These are phyloP conservation scores for Gastrolobium villosum DNA, from an alignment of 306 rosid species.

Conservation along the genomic window DNA sequence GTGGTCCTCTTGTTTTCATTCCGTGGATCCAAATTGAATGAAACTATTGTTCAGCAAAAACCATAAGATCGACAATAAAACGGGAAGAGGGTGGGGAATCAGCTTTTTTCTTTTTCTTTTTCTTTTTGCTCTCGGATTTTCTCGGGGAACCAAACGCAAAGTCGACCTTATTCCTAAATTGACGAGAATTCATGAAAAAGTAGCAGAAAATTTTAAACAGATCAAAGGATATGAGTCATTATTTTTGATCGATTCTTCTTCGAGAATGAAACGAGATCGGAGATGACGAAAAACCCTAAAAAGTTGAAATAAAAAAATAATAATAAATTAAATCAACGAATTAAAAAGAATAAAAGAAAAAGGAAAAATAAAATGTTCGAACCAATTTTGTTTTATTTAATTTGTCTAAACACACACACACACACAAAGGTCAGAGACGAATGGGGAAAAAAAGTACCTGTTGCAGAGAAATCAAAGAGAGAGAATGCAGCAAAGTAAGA, in stretches of 20 bases:
- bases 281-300: conserved; percentile 51
- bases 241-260: conserved; percentile 51
- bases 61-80: conserved; percentile 18
- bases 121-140: neutral
- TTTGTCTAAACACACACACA: too few relatives aligned
- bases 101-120: neutral
- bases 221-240: conserved; percentile 84
- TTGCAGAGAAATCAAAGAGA: too few relatives aligned
- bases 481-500: too few relatives aligned
- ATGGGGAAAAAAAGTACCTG: too few relatives aligned
- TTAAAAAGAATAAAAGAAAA: neutral
- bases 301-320: conserved; percentile 3
- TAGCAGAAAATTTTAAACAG: neutral
- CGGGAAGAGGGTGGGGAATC: neutral
- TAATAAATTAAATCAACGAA: conserved; percentile 5
- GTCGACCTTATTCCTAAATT: conserved; percentile 43
- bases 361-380: too few relatives aligned
- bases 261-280: conserved; percentile 50
- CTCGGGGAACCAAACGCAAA: conserved; percentile 32
- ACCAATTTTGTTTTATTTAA: too few relatives aligned
- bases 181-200: neutral
- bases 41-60: neutral
- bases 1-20: neutral
- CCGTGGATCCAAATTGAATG: conserved; percentile 16
- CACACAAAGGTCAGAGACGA: too few relatives aligned